Conservation (phyloP, 371 early-diverging fungal species). For the Polyrhizophydium stewartii region DNA sequence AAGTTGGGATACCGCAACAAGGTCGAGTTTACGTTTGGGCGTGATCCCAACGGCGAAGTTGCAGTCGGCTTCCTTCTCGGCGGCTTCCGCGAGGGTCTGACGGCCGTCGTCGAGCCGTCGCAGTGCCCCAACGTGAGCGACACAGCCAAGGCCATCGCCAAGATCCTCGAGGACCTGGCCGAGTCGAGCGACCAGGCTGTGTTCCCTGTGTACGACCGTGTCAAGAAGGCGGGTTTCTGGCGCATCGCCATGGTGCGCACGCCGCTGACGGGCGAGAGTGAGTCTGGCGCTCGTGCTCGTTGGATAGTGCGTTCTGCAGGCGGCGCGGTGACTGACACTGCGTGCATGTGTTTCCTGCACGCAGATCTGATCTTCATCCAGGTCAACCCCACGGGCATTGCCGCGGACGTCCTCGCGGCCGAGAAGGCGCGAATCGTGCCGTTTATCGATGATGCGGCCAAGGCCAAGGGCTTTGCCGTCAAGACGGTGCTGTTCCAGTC, state of each 20-base stretch:
- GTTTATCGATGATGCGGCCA: background rate
- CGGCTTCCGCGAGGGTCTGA: constrained; percentile 56
- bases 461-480: background rate
- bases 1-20: constrained; percentile 69
- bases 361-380: constrained; percentile 64
- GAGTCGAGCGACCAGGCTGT: constrained; percentile 34
- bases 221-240: constrained; percentile 63
- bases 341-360: background rate
- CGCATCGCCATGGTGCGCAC: constrained; percentile 61
- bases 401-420: background rate
- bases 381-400: constrained; percentile 15
- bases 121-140: constrained; percentile 53
- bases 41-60: constrained; percentile 47
- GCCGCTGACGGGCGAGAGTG: constrained; percentile 52
- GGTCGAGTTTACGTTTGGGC: constrained; percentile 78
- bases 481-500: constrained; percentile 25
- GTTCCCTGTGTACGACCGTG: constrained; percentile 57
- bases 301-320: background rate
- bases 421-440: background rate
- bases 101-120: constrained; percentile 44
- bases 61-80: constrained; percentile 74
- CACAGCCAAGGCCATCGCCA: constrained; percentile 51
- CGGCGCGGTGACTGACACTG: background rate
- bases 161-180: constrained; percentile 41
- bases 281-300: background rate